Percentiles rank a stretch among this genome's conserved stretches.
Evolutionary conservation across 805 yeast genomes (phyloP).

Genomic region (Pichia heedii): DNA sequence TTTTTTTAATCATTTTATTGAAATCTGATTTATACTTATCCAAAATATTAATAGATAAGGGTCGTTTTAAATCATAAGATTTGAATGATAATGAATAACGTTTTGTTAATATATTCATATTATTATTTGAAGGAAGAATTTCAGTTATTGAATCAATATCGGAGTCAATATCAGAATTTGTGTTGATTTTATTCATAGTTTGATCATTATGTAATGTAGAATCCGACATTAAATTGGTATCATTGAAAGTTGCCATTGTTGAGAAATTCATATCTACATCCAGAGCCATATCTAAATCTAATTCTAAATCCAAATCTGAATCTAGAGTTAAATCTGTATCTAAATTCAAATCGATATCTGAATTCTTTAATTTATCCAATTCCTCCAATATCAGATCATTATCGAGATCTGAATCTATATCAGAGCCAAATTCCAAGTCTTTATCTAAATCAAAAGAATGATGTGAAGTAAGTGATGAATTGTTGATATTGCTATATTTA

Average conservation of each 20-base stretch:
- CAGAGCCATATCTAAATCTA: conserved; percentile 1
- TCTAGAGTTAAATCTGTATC: neutral
- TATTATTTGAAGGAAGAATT: neutral
- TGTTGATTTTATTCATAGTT: neutral
- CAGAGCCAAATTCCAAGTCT: too few relatives aligned
- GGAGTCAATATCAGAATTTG: conserved; percentile 2
- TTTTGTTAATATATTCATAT: neutral
- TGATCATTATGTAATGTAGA: neutral
- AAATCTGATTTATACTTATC: conserved; percentile 6
- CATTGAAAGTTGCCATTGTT: neutral
- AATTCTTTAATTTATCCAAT: too few relatives aligned
- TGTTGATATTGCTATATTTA: too few relatives aligned
- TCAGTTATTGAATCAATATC: neutral
- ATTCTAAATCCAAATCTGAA: neutral
- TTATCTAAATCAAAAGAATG: too few relatives aligned
- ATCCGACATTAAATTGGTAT: neutral
- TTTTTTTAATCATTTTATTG: conserved; percentile 1
- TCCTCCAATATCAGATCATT: too few relatives aligned
- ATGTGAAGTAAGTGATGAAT: too few relatives aligned
- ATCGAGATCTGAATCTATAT: too few relatives aligned
- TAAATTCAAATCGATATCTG: neutral
- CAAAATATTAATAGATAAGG: conserved; percentile 3
- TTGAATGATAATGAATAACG: conserved; percentile 18
- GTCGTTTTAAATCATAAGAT: conserved; percentile 15
- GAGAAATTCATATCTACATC: neutral